Percentiles rank a stretch among this genome's conserved stretches.
phyloP scores from a whole-genome alignment of 2,329 filamentous ascomycete genomes.

The Metarhizium rileyi region DNA sequence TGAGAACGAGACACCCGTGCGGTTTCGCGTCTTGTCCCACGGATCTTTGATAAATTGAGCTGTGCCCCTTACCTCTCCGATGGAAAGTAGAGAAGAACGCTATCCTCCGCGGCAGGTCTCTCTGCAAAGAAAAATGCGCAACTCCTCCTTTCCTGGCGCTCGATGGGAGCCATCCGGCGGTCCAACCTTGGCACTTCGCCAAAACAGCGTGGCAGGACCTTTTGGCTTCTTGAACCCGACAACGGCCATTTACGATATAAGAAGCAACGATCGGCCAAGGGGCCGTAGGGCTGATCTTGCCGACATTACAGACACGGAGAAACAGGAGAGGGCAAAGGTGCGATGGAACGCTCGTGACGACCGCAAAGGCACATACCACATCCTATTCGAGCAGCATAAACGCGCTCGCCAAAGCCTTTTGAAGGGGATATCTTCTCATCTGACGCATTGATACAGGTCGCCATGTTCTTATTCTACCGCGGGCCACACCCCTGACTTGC shows the following conservation, averaged over 20 bases:
- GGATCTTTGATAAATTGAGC: too few species aligned
- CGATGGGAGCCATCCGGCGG: constrained; percentile 8
- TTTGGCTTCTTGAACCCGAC: constrained; percentile 11
- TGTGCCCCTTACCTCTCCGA: too few species aligned
- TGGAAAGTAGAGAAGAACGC: too few species aligned
- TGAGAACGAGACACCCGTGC: too few species aligned
- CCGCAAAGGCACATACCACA: constrained; percentile 5
- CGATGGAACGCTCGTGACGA: constrained; percentile 11
- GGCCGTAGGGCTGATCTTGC: neutral
- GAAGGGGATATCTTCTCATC: neutral
- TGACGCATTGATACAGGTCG: constrained; percentile 2
- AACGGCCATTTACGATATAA: constrained; percentile 10
- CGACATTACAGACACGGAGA: constrained; percentile 1
- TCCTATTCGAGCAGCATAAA: neutral
- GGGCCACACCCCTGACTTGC: constrained; percentile 8
- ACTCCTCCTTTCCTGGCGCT: constrained; percentile 6
- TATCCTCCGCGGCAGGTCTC: too few species aligned
- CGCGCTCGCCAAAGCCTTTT: neutral
- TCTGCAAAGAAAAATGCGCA: constrained; percentile 1
- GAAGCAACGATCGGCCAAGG: constrained; percentile 1
- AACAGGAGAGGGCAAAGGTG: constrained; percentile 6
- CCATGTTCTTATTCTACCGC: constrained; percentile 9
- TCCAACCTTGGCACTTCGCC: constrained; percentile 8
- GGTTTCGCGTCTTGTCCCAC: too few species aligned
- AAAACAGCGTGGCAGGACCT: constrained; percentile 8